Evolutionary conservation across 2,329 filamentous ascomycete genomes (phyloP).

Genomic region (Xylaria sp.): DNA sequence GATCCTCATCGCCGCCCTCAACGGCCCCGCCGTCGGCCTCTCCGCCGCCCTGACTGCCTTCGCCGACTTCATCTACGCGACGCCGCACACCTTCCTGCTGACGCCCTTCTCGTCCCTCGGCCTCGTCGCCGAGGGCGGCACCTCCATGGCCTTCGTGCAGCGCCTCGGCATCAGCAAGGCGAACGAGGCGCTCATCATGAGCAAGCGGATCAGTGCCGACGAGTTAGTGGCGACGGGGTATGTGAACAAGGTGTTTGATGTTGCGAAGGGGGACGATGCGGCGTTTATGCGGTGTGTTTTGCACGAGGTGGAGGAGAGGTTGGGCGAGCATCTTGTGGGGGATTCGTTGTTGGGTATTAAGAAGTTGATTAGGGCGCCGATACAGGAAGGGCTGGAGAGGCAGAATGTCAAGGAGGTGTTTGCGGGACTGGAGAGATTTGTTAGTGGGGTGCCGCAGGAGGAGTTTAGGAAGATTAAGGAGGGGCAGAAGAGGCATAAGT

Average conservation of each 20-base stretch:
- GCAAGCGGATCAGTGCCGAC: conserved; percentile 64
- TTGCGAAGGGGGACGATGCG: conserved; percentile 54
- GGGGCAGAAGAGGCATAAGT: conserved; percentile 91
- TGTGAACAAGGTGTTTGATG: conserved; percentile 74
- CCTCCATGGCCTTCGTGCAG: conserved; percentile 71
- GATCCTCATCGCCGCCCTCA: conserved; percentile 84
- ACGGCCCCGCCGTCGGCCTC: conserved; percentile 85
- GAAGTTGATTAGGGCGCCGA: conserved; percentile 69
- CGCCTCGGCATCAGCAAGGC: conserved; percentile 75
- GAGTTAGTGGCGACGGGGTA: conserved; percentile 75
- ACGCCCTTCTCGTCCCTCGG: conserved; percentile 89
- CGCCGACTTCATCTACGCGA: conserved; percentile 88
- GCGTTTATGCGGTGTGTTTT: conserved; percentile 69
- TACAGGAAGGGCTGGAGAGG: conserved; percentile 64
- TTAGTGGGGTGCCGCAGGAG: conserved; percentile 74
- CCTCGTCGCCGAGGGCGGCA: conserved; percentile 82
- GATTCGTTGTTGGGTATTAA: conserved; percentile 81
- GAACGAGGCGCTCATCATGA: conserved; percentile 92
- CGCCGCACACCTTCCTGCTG: conserved; percentile 75
- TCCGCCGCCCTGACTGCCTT: conserved; percentile 77
- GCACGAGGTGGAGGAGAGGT: conserved; percentile 70
- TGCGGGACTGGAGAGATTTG: conserved; percentile 74
- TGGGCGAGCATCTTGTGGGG: conserved; percentile 74
- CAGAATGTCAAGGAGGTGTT: conserved; percentile 84
- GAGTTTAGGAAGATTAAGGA: conserved; percentile 81